A percentile compares a stretch with the other conserved stretches of the same genome.
Evolutionary conservation across 768 basidiomycete species (phyloP).

Genomic region (Lepiota brunneoincarnata): DNA sequence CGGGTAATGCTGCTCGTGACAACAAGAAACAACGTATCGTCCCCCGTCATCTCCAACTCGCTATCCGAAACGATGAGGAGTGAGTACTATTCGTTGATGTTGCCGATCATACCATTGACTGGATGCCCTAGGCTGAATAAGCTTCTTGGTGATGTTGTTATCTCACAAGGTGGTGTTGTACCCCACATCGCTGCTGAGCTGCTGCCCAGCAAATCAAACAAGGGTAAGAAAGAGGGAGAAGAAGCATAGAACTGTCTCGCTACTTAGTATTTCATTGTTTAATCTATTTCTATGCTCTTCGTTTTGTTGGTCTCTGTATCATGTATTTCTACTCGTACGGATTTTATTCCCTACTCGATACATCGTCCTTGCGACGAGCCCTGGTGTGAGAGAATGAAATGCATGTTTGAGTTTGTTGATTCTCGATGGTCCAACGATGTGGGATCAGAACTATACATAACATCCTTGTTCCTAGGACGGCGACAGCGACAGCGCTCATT

Average conservation of each 20-base stretch:
- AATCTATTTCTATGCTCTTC: constrained; percentile 17
- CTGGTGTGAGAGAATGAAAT: background rate
- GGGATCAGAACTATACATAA: background rate
- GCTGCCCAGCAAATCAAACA: constrained; percentile 21
- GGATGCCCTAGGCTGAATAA: constrained; percentile 51
- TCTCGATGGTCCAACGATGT: background rate
- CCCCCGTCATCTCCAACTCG: constrained; percentile 91
- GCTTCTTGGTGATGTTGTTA: constrained; percentile 79
- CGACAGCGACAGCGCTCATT: background rate
- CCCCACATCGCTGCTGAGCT: constrained; percentile 64
- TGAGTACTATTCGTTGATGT: constrained; percentile 28
- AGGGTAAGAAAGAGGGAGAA: constrained; percentile 39
- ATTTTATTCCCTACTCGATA: constrained; percentile 4
- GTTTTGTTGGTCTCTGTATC: constrained; percentile 14
- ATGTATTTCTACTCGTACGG: constrained; percentile 15
- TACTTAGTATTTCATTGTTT: constrained; percentile 17
- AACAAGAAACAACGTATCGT: constrained; percentile 97
- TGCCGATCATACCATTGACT: constrained; percentile 1
- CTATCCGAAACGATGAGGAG: constrained; percentile 94
- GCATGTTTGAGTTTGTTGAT: constrained; percentile 8
- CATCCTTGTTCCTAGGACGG: background rate
- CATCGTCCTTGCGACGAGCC: constrained; percentile 3
- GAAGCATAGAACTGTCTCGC: constrained; percentile 26
- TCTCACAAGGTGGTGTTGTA: constrained; percentile 94
- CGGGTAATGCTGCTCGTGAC: constrained; percentile 86